These are phyloP conservation scores for Xylaria sp. DNA, from an alignment of 495 filamentous ascomycete genomes.

Conservation along the genomic window DNA sequence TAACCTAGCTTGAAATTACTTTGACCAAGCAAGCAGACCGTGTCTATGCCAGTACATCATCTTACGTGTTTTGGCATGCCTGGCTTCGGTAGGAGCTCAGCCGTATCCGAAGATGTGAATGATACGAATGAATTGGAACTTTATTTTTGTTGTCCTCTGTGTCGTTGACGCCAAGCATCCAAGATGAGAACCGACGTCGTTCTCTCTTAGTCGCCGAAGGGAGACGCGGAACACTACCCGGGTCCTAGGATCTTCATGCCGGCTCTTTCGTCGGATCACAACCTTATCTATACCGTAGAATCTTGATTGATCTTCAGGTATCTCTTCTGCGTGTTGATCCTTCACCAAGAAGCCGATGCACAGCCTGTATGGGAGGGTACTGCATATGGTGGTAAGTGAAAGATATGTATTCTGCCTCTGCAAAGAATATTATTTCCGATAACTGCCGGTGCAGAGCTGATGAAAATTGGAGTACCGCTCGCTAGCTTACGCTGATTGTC, in stretches of 20 bases:
- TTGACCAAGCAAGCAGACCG: not conserved
- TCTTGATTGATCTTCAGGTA: not conserved
- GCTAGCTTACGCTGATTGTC: not conserved
- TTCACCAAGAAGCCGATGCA: not conserved
- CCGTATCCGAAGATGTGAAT: not conserved
- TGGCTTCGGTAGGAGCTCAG: not conserved
- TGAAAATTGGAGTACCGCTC: not conserved
- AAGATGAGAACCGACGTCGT: not conserved
- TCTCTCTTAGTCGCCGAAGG: not conserved
- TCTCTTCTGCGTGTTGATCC: not conserved
- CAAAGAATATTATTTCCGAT: not conserved
- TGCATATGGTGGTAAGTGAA: not conserved
- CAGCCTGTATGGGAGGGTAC: not conserved
- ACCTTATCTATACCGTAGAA: not conserved
- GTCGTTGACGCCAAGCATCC: not conserved
- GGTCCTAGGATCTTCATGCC: not conserved
- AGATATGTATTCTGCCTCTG: not conserved
- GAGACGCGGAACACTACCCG: not conserved
- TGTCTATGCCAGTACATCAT: not conserved
- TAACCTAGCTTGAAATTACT: not conserved
- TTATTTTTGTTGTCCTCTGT: not conserved
- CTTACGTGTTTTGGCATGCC: not conserved
- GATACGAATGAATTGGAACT: not conserved
- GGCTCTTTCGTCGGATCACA: not conserved
- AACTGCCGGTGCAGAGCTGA: not conserved